Evolutionary conservation across 805 yeast genomes (phyloP), one percentile per base, ranked within the genome.

Genomic region (Candida morakotiae): DNA sequence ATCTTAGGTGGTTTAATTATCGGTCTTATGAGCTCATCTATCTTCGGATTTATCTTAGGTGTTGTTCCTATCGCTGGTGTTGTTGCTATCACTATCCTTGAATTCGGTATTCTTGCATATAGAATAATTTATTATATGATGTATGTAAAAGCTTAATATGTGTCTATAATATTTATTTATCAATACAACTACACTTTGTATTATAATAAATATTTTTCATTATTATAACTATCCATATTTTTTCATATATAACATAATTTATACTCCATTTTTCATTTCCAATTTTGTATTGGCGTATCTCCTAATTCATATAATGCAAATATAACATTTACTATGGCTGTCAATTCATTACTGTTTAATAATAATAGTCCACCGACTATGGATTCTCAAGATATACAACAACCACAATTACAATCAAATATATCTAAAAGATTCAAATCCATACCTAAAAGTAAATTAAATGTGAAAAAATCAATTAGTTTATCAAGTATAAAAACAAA

Each of bases 401-500:
- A 11, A 20, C 16, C 14, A 19, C 24, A 10, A 11, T 21, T 9
- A 9, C 33, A 11, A 15, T 25, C 8, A 19, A 23, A 28, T 18
- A 19, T 22, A 15, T 6, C 28, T 11, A 21, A 22, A 15, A 31
- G 15, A 16, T 16, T 31, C 9, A 31, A 31, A 21, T 10, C 21
- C n/a, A n/a, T n/a, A n/a, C n/a, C n/a, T n/a, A n/a, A n/a, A n/a
- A n/a, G n/a, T 25, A 29, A 29, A n/a, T 29, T 11, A 20, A 29
- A 19, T 9, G 3, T 40, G 14, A 38, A 31, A 25, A 30, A 28
- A 21, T 35, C 40, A 7, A 34, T 44, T 17, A 42, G 35, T 23
- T 37, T 40, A 29, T 31, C 19, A n/a, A 39, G 35, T 22, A 39
- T 42, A 30, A 44, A 42, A 19, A 36, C 41, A 11, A 26, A 30